Conservation (phyloP, 768 basidiomycete genomes). For the Pulveroboletus sp. region DNA sequence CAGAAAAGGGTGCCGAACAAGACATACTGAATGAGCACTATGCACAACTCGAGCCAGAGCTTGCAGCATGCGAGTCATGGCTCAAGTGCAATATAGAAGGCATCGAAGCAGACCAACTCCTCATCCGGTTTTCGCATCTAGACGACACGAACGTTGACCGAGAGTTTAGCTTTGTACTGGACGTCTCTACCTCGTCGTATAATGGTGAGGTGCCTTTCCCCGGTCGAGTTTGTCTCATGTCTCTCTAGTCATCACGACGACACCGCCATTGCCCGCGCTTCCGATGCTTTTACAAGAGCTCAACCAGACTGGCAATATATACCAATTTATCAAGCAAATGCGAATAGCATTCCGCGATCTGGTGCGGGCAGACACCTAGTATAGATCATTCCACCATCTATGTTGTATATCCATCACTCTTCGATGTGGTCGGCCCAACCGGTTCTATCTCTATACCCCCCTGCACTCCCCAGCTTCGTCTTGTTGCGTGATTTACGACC, state of each 20-base stretch:
- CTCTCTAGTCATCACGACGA: conserved; percentile 70
- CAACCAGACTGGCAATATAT: conserved; percentile 68
- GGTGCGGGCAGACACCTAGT: conserved; percentile 6
- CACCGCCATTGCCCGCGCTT: conserved; percentile 65
- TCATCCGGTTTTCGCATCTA: conserved; percentile 69
- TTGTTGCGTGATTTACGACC: conserved; percentile 80
- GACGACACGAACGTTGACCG: conserved; percentile 55
- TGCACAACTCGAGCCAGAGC: conserved; percentile 50
- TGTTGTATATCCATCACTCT: conserved; percentile 12
- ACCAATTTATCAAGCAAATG: conserved; percentile 65
- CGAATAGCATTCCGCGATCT: conserved; percentile 50
- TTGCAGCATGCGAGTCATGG: conserved; percentile 52
- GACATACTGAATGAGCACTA: conserved; percentile 53
- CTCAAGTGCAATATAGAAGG: conserved; percentile 75
- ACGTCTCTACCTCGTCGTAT: conserved; percentile 60
- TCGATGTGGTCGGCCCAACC: conserved; percentile 58
- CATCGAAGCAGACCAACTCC: conserved; percentile 65
- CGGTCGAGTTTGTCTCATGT: not conserved
- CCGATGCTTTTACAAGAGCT: conserved; percentile 68
- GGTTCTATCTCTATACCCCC: conserved; percentile 69
- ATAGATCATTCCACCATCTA: not conserved
- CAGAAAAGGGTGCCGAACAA: conserved; percentile 71
- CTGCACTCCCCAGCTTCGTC: conserved; percentile 65
- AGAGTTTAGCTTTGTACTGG: conserved; percentile 76
- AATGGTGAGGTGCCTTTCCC: conserved; percentile 48